Base-by-base conservation (phyloP, 1,284 basidiomycete genomes). In the Cerioporus squamosus region DNA sequence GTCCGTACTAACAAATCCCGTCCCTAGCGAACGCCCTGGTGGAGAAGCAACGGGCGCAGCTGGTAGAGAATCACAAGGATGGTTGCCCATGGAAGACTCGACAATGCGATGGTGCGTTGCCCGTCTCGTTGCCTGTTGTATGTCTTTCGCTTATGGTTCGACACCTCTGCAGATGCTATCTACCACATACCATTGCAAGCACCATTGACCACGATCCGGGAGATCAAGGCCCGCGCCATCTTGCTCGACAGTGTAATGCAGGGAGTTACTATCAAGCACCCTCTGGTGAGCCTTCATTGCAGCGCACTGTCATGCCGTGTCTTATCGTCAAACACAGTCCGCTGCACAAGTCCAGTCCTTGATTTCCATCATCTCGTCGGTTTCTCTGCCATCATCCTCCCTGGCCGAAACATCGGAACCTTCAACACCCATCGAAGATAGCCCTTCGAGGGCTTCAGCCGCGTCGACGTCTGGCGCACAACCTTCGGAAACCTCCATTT, bases 71-170 rank as follows among this genome's bases (percentile, higher is more conserved):
- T 68, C 91, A 93, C 70, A 92, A 91, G 70, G 78, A 85, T 52
- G 88, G 89, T 0, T 93, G 91, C 68, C 91, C 91, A 2, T 93
- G 91, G 91, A 90, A 83, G 71, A 78, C 79, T 31, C 81, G 83
- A 54, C 91, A 93, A 69, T 92, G 91, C 65, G 89, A 92, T 71
- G 73, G 91, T 93, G 66, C 64, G 83, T 75, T 59, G 40, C 23
- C 39, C 43, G 54, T 29, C 29, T 40, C 22, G 5, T 51, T 26
- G 33, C 31, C 50, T 40, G 20, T 10, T 10, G 39, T 46, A 14
- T 39, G 33, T 22, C n/a, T 6, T 4, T 40, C 22, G 31, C n/a
- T n/a, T n/a, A 65, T 52, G 40, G 10, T 12, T 14, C 17, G 14
- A 9, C 50, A 12, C 14, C 15, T 14, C 33, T 36, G 15, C 5